Conservation (phyloP, 345 rosid species). For the Mangifera indica region DNA sequence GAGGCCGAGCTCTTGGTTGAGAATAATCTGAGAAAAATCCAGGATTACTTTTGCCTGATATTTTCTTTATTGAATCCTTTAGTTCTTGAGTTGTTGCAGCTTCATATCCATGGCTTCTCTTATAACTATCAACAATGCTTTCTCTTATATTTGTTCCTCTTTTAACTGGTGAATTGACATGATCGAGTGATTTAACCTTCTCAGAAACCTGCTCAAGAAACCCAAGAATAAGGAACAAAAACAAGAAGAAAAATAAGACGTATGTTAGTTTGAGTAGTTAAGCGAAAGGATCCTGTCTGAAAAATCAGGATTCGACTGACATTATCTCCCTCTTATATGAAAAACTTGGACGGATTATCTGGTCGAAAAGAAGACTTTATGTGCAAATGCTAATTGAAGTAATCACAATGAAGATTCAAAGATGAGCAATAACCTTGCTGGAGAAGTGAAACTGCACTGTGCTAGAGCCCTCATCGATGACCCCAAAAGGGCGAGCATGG, state of each 20-base stretch:
- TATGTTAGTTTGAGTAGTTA: no score
- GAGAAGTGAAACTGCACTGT: not conserved
- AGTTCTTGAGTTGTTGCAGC: not conserved
- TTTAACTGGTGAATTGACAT: not conserved
- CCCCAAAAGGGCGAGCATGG: slow-evolving; percentile 34
- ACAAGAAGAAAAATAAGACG: not conserved
- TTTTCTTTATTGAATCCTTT: slow-evolving; percentile 1
- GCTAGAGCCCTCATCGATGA: not conserved
- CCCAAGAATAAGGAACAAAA: not conserved
- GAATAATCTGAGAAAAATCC: slow-evolving; percentile 56
- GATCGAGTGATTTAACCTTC: not conserved
- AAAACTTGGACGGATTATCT: no score
- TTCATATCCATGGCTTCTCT: not conserved
- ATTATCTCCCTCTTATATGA: no score
- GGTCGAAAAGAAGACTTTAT: not conserved
- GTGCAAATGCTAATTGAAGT: not conserved
- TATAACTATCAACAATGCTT: not conserved
- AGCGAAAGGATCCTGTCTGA: no score
- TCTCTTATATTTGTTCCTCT: not conserved
- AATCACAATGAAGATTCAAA: not conserved
- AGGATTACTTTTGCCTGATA: slow-evolving; percentile 16
- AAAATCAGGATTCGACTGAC: no score
- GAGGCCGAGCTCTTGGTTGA: slow-evolving; percentile 47
- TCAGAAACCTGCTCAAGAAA: slow-evolving; percentile 17
- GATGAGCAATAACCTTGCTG: slow-evolving; percentile 10